These are phyloP conservation scores for Pyrenophora tritici-repentis DNA, from an alignment of 2,329 filamentous ascomycete species.

Conservation along the genomic window DNA sequence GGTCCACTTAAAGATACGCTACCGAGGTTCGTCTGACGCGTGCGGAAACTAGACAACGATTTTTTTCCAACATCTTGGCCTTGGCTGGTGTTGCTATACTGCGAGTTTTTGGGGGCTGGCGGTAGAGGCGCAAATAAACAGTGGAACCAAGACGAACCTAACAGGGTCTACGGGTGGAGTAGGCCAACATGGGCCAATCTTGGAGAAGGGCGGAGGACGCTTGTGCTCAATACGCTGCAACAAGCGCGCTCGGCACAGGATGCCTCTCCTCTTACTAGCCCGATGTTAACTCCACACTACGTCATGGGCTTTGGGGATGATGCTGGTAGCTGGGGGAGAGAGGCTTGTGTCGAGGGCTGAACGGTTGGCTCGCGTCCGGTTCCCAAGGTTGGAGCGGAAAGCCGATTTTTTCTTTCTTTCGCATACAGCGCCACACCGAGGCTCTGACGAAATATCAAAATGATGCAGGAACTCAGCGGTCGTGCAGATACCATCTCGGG, in stretches of 20 bases:
- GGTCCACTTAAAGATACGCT: conserved; percentile 30
- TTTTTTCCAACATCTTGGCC: conserved; percentile 35
- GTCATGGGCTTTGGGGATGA: conserved; percentile 21
- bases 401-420: background rate
- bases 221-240: conserved; percentile 22
- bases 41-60: conserved; percentile 37
- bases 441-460: background rate
- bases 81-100: conserved; percentile 35
- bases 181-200: conserved; percentile 29
- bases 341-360: background rate
- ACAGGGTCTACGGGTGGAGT: conserved; percentile 31
- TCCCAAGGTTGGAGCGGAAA: background rate
- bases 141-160: conserved; percentile 34
- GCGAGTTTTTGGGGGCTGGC: conserved; percentile 26
- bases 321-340: background rate
- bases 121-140: conserved; percentile 34
- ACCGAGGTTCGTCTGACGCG: conserved; percentile 27
- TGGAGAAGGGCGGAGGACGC: conserved; percentile 27
- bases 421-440: background rate
- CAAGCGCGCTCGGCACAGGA: conserved; percentile 30
- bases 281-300: conserved; percentile 22
- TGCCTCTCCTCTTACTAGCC: conserved; percentile 24
- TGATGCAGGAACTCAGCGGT: conserved; percentile 4
- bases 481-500: conserved; percentile 12
- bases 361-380: conserved; percentile 1